phyloP scores from a whole-genome alignment of 2,329 filamentous ascomycete genomes.

The Stachybotrys chlorohalonatus region DNA sequence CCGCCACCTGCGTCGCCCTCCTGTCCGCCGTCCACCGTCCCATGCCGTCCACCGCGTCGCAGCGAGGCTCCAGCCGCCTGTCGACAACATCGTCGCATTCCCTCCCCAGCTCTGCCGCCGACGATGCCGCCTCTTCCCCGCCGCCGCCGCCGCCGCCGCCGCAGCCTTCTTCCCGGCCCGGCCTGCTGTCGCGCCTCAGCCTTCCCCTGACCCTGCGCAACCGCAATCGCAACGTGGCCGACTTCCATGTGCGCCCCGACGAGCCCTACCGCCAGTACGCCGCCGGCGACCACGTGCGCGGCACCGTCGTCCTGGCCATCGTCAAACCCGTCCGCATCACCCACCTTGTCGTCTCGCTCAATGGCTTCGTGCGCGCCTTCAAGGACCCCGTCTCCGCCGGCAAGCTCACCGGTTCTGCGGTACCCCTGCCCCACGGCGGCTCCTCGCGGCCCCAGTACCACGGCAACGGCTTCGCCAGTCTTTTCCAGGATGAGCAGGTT shows the following conservation, averaged over 20 bases:
- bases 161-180: slow-evolving; percentile 16
- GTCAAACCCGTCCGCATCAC: slow-evolving; percentile 69
- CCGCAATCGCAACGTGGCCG: slow-evolving; percentile 56
- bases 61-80: slow-evolving; percentile 9
- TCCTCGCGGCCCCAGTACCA: slow-evolving; percentile 46
- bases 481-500: slow-evolving; percentile 76
- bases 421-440: slow-evolving; percentile 29
- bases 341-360: slow-evolving; percentile 68
- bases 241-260: slow-evolving; percentile 69
- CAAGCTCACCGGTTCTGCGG: slow-evolving; percentile 29
- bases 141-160: slow-evolving; percentile 8
- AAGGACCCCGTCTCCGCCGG: slow-evolving; percentile 56
- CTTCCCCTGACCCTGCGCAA: slow-evolving; percentile 41
- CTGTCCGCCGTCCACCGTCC: slow-evolving; percentile 1
- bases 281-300: slow-evolving; percentile 66
- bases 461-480: slow-evolving; percentile 68
- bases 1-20: slow-evolving; percentile 26
- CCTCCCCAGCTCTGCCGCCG: slow-evolving; percentile 13
- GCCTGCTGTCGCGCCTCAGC: slow-evolving; percentile 43
- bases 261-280: slow-evolving; percentile 71
- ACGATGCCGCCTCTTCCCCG: slow-evolving; percentile 27
- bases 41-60: slow-evolving; percentile 11
- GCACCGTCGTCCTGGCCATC: slow-evolving; percentile 63
- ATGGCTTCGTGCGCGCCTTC: slow-evolving; percentile 72
- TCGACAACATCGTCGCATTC: slow-evolving; percentile 10